Conservation (phyloP, 2,329 filamentous ascomycete species). For the Harringtonia aguacate region DNA sequence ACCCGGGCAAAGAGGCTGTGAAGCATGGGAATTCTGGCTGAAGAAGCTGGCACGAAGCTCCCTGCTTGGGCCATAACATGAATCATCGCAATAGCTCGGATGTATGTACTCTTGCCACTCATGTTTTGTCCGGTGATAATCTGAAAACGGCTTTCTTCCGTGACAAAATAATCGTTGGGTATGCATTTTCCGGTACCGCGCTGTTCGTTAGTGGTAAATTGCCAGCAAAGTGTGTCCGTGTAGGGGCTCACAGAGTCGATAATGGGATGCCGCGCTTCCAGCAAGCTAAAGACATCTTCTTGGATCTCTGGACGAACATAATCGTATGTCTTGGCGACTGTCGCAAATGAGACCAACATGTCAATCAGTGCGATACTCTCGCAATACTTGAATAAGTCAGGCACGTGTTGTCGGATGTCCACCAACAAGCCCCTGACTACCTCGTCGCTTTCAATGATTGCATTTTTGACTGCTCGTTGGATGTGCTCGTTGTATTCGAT, state of each 20-base stretch:
- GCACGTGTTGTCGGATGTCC: slow-evolving; percentile 60
- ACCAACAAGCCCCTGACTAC: slow-evolving; percentile 62
- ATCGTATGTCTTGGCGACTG: slow-evolving; percentile 49
- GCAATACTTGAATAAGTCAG: slow-evolving; percentile 69
- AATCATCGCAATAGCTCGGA: slow-evolving; percentile 72
- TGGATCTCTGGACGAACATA: slow-evolving; percentile 58
- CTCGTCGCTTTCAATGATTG: slow-evolving; percentile 71
- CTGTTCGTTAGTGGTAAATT: neutral
- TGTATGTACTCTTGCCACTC: slow-evolving; percentile 96
- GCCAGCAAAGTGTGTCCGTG: slow-evolving; percentile 1
- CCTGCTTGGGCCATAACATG: slow-evolving; percentile 92
- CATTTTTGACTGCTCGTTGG: slow-evolving; percentile 70
- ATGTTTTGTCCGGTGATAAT: slow-evolving; percentile 96
- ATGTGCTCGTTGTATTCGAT: slow-evolving; percentile 74
- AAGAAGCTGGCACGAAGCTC: slow-evolving; percentile 77
- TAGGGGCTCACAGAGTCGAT: slow-evolving; percentile 47
- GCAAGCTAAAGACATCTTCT: slow-evolving; percentile 54
- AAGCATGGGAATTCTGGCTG: slow-evolving; percentile 70
- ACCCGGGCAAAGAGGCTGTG: slow-evolving; percentile 80
- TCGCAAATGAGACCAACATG: slow-evolving; percentile 69
- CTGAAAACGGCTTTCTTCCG: slow-evolving; percentile 72
- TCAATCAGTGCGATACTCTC: slow-evolving; percentile 82
- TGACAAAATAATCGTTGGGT: slow-evolving; percentile 84
- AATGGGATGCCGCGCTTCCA: slow-evolving; percentile 67
- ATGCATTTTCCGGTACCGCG: slow-evolving; percentile 48